Evolutionary conservation across 2,329 filamentous ascomycete species (phyloP).

Genomic region (Plectosphaerella sp.): DNA sequence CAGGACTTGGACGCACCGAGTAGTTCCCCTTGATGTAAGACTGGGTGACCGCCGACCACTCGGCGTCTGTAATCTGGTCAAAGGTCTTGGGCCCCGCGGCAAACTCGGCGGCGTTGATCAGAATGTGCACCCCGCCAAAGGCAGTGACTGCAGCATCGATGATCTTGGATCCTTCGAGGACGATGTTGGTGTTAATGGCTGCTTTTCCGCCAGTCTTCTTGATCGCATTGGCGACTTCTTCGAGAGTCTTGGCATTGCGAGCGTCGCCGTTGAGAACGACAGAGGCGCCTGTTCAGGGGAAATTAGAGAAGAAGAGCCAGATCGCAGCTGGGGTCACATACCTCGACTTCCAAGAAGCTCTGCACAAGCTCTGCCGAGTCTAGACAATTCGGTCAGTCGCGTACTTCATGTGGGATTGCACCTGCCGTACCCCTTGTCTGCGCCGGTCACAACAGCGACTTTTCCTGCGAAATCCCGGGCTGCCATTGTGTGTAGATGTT

Average conservation of each 20-base stretch:
- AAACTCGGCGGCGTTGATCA: constrained; percentile 97
- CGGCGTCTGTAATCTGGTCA: constrained; percentile 94
- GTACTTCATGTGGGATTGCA: background rate
- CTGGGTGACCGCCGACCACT: constrained; percentile 92
- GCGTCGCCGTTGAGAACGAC: constrained; percentile 4
- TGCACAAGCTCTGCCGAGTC: constrained; percentile 73
- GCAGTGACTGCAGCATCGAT: constrained; percentile 82
- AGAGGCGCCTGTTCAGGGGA: background rate
- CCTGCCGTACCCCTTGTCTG: constrained; percentile 56
- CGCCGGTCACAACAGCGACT: constrained; percentile 77
- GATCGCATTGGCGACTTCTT: constrained; percentile 78
- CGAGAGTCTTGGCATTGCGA: constrained; percentile 52
- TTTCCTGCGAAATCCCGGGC: constrained; percentile 63
- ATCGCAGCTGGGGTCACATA: constrained; percentile 54
- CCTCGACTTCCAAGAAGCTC: constrained; percentile 87
- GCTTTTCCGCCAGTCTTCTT: constrained; percentile 87
- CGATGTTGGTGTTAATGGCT: constrained; percentile 93
- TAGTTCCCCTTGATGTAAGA: constrained; percentile 91
- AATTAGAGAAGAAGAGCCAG: background rate
- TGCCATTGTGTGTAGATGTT: background rate
- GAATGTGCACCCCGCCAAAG: constrained; percentile 84
- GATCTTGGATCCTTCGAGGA: constrained; percentile 89
- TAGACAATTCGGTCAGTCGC: background rate
- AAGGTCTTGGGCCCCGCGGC: constrained; percentile 83
- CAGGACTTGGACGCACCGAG: no score